Conservation (phyloP, 192 early-diverging fungal species). For the Backusella morwellensis region DNA sequence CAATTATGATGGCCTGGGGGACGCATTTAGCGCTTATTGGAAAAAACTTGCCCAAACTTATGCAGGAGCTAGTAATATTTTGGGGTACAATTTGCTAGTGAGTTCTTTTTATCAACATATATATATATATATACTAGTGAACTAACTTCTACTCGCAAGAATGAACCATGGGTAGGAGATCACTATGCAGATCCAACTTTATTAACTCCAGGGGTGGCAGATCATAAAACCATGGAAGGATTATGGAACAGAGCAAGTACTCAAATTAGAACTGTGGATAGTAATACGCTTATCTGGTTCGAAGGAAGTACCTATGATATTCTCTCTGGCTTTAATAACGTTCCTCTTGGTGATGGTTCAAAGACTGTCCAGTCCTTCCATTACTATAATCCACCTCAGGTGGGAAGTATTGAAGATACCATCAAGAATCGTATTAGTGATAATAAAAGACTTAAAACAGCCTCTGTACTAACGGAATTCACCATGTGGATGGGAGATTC, state of each 20-base stretch:
- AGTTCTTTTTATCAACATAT: neutral
- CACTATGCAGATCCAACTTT: constrained; percentile 36
- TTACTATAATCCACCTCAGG: constrained; percentile 50
- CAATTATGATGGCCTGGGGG: neutral
- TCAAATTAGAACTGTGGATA: constrained; percentile 51
- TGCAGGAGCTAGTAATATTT: neutral
- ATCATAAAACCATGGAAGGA: constrained; percentile 43
- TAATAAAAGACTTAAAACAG: constrained; percentile 41
- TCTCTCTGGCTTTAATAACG: constrained; percentile 39
- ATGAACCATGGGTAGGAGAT: neutral
- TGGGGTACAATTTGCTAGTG: neutral
- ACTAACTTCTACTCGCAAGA: neutral
- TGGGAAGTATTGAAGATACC: constrained; percentile 35
- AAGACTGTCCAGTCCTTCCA: constrained; percentile 51
- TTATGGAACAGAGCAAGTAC: constrained; percentile 50
- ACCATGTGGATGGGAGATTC: constrained; percentile 43
- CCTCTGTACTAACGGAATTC: constrained; percentile 53
- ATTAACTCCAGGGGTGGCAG: constrained; percentile 45
- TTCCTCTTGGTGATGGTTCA: constrained; percentile 50
- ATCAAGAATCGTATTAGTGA: constrained; percentile 43
- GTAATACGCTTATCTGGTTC: constrained; percentile 52
- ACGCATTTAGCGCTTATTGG: neutral
- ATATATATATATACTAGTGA: neutral
- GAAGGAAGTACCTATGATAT: constrained; percentile 56
- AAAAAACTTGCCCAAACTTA: neutral